These are phyloP conservation scores for Aegilops bicornis DNA, from an alignment of 176 grass and related monocot species.

Conservation along the genomic window DNA sequence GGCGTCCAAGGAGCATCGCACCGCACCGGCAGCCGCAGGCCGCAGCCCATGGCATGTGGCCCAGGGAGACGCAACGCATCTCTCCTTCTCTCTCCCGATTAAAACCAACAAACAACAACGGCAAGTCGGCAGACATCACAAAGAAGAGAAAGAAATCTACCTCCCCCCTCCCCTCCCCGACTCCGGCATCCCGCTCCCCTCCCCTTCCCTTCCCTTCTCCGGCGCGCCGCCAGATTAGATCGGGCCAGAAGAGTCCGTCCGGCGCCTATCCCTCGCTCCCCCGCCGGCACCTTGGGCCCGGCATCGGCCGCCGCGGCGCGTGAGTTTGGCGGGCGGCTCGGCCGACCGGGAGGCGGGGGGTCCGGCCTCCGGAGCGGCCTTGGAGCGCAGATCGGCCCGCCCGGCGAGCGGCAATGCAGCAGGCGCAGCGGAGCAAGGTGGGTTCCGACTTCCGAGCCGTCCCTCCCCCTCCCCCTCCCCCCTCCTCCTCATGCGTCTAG, in stretches of 20 bases:
- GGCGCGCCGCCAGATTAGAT: slow-evolving; percentile 33
- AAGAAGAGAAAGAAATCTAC: slow-evolving; percentile 31
- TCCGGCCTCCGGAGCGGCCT: neutral
- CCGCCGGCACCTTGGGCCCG: neutral
- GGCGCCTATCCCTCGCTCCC: neutral
- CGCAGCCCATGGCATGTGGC: neutral
- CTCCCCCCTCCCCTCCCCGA: neutral
- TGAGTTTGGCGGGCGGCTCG: neutral
- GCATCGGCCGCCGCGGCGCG: neutral
- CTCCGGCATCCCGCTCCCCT: neutral
- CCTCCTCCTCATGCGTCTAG: neutral
- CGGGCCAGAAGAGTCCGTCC: neutral
- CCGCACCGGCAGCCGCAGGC: neutral
- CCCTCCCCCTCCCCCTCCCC: neutral
- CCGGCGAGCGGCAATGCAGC: slow-evolving; percentile 59
- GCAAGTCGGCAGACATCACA: slow-evolving; percentile 30
- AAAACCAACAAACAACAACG: slow-evolving; percentile 3
- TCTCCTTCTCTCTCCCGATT: neutral
- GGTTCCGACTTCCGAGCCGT: neutral
- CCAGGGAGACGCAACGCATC: no score
- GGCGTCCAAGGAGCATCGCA: neutral
- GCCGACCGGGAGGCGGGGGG: neutral
- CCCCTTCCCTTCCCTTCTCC: neutral
- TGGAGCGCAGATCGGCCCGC: slow-evolving; percentile 31
- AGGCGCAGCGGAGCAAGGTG: slow-evolving; percentile 79